Base-by-base conservation (phyloP, 306 rosid genomes). In the Cucumis cinereus region DNA sequence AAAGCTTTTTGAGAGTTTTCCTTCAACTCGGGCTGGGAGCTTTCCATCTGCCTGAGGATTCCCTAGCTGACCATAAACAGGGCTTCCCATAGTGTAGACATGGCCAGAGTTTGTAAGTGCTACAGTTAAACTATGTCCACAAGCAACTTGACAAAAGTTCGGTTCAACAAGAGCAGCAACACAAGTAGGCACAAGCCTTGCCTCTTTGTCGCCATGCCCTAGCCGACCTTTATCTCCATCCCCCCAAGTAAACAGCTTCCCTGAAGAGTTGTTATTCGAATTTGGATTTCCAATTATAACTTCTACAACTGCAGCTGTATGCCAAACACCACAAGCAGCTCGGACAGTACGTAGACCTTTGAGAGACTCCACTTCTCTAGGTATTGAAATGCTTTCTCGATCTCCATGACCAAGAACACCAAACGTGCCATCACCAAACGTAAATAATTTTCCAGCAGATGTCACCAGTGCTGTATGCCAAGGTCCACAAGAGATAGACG, bases 251-350 rank as follows among this genome's bases (percentile, higher is more conserved):
- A 94, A 94, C 78, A 94, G 86, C 86, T 94, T 90, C 73, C 96
- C 98, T 53, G 97, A 94, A 81, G 99, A 94, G 81, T 94, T 90
- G 83, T 89, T 94, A 77, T 97, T 89, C 72, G 96, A 89, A 86
- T 93, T 86, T 58, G 98, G 89, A 81, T 90, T 94, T 69, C 97
- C 97, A 72, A 89, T 96, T 94, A 94, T 92, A 86, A 94, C 95
- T 89, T 94, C 99, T 69, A 94, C 96, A 76, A 94, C 95, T 23
- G 99, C 99, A 83, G 99, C 99, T 73, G 99, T 91, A 78, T 94
- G 99, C 99, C 99, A 94, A 83, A 90, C 99, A 63, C 99, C 99
- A 86, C 99, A 94, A 70, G 99, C 88, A 74, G 96, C 99, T 78
- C 88, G 91, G 77, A 94, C 97, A 49, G 96, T 92, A 22, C 97